phyloP scores from a whole-genome alignment of 768 basidiomycete species.

The Punctularia strigosozonata region DNA sequence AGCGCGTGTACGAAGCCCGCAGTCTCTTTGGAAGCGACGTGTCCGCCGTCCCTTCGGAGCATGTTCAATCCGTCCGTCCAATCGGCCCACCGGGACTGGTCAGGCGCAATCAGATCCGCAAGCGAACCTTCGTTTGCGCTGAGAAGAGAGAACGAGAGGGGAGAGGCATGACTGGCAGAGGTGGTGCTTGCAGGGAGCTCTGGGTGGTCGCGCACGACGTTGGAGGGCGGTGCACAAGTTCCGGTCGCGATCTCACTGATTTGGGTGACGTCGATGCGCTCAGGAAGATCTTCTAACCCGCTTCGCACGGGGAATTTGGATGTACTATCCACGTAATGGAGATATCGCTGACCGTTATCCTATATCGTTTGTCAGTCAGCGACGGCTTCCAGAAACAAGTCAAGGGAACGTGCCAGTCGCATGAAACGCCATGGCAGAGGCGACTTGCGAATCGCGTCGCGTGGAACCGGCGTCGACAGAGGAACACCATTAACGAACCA shows the following conservation, averaged over 20 bases:
- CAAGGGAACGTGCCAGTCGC: slow-evolving; percentile 45
- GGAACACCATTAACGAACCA: slow-evolving; percentile 85
- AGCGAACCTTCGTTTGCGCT: slow-evolving; percentile 59
- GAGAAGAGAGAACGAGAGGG: slow-evolving; percentile 68
- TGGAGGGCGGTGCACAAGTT: slow-evolving; percentile 58
- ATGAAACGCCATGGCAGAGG: slow-evolving; percentile 77
- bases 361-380: slow-evolving; percentile 17
- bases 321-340: slow-evolving; percentile 79
- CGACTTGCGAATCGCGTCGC: slow-evolving; percentile 44
- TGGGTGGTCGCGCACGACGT: slow-evolving; percentile 46
- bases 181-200: slow-evolving; percentile 44
- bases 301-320: slow-evolving; percentile 69
- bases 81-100: slow-evolving; percentile 76
- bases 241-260: slow-evolving; percentile 74
- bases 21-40: slow-evolving; percentile 77
- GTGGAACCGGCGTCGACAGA: slow-evolving; percentile 24
- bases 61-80: slow-evolving; percentile 93
- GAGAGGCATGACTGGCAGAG: slow-evolving; percentile 34
- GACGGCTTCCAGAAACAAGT: neutral
- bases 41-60: slow-evolving; percentile 70
- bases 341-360: slow-evolving; percentile 68
- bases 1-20: slow-evolving; percentile 76
- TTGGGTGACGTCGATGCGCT: slow-evolving; percentile 69
- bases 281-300: slow-evolving; percentile 80
- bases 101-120: slow-evolving; percentile 69